Conservation (phyloP, 2,329 filamentous ascomycete species). For the Cladophialophora yegresii region DNA sequence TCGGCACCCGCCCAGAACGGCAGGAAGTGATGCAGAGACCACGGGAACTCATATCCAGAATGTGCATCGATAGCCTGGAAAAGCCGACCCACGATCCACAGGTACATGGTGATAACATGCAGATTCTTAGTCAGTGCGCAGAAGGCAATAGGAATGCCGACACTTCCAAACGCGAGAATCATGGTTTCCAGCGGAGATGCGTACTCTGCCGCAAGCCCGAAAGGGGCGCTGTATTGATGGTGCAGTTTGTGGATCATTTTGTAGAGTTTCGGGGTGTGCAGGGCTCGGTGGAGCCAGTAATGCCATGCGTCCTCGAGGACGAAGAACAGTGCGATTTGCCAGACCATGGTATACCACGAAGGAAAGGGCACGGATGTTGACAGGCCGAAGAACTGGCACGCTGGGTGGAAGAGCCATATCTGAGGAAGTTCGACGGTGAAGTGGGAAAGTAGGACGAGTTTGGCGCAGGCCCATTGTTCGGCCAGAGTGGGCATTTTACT, state of each 20-base stretch:
- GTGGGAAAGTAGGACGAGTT: slow-evolving; percentile 88
- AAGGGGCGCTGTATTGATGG: slow-evolving; percentile 97
- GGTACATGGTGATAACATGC: slow-evolving; percentile 96
- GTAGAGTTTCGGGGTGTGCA: slow-evolving; percentile 96
- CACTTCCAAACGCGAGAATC: slow-evolving; percentile 84
- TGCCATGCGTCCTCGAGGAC: slow-evolving; percentile 96
- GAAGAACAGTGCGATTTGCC: slow-evolving; percentile 93
- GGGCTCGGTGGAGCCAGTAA: slow-evolving; percentile 90
- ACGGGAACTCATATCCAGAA: slow-evolving; percentile 97
- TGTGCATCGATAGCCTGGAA: slow-evolving; percentile 98
- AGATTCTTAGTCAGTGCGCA: slow-evolving; percentile 80
- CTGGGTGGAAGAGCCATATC: slow-evolving; percentile 82
- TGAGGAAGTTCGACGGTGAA: slow-evolving; percentile 98
- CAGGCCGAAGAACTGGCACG: slow-evolving; percentile 90
- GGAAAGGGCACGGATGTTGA: slow-evolving; percentile 89
- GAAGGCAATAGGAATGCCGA: slow-evolving; percentile 80
- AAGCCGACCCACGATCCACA: slow-evolving; percentile 88
- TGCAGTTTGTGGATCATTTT: slow-evolving; percentile 98
- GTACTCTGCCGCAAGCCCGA: slow-evolving; percentile 95
- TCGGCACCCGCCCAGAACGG: slow-evolving; percentile 98
- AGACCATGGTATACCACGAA: slow-evolving; percentile 76
- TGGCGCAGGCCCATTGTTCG: slow-evolving; percentile 94
- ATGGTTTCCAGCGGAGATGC: slow-evolving; percentile 96
- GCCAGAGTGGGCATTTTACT: slow-evolving; percentile 85
- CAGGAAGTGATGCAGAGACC: slow-evolving; percentile 91